Conservation (phyloP, 2,329 filamentous ascomycete species). For the Nemania sp. region DNA sequence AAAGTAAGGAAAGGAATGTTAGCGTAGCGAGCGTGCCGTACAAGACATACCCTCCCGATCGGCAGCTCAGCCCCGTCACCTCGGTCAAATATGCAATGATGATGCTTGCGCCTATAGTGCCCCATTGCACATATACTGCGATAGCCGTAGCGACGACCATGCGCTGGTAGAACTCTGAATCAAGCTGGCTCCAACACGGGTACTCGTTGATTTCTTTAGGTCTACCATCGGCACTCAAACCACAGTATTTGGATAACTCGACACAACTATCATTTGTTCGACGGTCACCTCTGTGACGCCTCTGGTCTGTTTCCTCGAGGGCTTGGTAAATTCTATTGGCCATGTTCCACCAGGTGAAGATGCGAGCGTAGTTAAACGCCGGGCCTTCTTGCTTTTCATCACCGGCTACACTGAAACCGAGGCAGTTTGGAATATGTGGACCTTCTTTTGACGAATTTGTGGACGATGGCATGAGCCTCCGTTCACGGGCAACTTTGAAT, state of each 20-base stretch:
- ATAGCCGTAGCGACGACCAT: constrained; percentile 30
- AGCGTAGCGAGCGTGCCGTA: constrained; percentile 31
- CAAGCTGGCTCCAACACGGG: constrained; percentile 31
- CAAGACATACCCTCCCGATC: constrained; percentile 40
- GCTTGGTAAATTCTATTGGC: constrained; percentile 31
- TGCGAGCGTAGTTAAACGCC: constrained; percentile 40
- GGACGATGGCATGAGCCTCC: constrained; percentile 19
- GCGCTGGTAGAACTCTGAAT: constrained; percentile 37
- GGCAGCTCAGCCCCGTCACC: constrained; percentile 39
- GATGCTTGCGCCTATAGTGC: constrained; percentile 35
- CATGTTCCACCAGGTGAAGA: constrained; percentile 41
- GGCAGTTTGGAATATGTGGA: constrained; percentile 26
- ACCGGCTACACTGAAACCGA: constrained; percentile 37
- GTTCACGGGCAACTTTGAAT: constrained; percentile 26
- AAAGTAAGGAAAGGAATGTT: constrained; percentile 35
- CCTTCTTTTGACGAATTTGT: not conserved
- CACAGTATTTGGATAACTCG: constrained; percentile 33
- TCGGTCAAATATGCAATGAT: constrained; percentile 39
- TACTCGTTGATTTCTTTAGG: constrained; percentile 31
- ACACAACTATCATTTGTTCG: no score
- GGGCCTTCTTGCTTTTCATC: constrained; percentile 41
- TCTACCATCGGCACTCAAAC: constrained; percentile 20
- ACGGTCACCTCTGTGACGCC: no score
- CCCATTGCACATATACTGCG: constrained; percentile 38
- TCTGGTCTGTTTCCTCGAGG: constrained; percentile 26